phyloP scores from a whole-genome alignment of 495 filamentous ascomycete genomes.

The Neurospora sp. region DNA sequence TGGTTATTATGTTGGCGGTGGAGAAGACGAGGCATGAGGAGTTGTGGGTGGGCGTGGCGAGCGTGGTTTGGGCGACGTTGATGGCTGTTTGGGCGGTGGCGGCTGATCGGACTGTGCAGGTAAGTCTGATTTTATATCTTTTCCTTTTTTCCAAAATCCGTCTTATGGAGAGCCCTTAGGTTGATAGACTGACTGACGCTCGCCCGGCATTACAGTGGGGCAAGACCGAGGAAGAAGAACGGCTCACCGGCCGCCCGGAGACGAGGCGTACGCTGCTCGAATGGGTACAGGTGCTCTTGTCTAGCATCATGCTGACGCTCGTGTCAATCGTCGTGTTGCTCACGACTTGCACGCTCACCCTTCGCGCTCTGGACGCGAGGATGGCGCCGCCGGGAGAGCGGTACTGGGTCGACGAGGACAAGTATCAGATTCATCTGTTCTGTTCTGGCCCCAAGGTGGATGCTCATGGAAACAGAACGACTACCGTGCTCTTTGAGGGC shows the following conservation, averaged over 20 bases:
- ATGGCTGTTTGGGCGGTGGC: constrained; percentile 33
- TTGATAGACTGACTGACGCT: background rate
- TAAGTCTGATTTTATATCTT: background rate
- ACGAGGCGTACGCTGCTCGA: constrained; percentile 70
- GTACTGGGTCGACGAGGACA: constrained; percentile 69
- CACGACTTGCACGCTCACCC: constrained; percentile 65
- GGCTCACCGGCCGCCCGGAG: constrained; percentile 83
- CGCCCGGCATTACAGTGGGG: constrained; percentile 48
- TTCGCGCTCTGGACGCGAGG: constrained; percentile 66
- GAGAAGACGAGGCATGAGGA: constrained; percentile 68
- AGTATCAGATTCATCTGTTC: constrained; percentile 76
- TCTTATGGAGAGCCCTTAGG: background rate
- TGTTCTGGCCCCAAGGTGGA: constrained; percentile 62
- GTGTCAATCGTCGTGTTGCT: constrained; percentile 57
- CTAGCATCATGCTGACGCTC: constrained; percentile 56
- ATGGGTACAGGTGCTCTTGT: constrained; percentile 75
- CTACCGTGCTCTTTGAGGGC: constrained; percentile 76
- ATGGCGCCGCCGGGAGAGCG: constrained; percentile 59
- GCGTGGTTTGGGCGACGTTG: constrained; percentile 59
- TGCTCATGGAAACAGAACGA: constrained; percentile 35
- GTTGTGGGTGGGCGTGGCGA: constrained; percentile 79
- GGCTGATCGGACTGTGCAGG: constrained; percentile 51
- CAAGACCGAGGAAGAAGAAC: constrained; percentile 83
- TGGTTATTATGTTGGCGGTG: constrained; percentile 67
- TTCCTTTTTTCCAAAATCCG: background rate